Evolutionary conservation across 2,329 filamentous ascomycete species (phyloP).

Genomic region (Lachnellula cervina): DNA sequence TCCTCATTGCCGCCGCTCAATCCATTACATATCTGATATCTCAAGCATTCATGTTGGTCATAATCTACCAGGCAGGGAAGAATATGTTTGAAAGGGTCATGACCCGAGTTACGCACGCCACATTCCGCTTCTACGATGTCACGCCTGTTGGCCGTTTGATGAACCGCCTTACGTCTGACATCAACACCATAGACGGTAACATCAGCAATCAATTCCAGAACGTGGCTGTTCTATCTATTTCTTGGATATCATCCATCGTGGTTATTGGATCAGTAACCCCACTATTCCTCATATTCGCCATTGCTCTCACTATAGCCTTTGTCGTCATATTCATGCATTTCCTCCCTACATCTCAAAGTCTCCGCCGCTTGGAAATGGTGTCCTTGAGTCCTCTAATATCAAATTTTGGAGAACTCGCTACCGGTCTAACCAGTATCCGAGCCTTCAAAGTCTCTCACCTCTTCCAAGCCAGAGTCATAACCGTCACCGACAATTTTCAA

Average conservation of each 20-base stretch:
- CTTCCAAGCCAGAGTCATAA: conserved; percentile 76
- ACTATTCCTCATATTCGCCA: conserved; percentile 66
- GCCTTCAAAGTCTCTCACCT: conserved; percentile 74
- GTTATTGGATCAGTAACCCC: conserved; percentile 80
- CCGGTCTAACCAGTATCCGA: conserved; percentile 80
- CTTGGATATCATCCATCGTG: conserved; percentile 66
- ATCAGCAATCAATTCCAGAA: conserved; percentile 69
- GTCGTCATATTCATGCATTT: conserved; percentile 71
- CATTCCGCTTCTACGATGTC: conserved; percentile 86
- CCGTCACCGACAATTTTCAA: conserved; percentile 82
- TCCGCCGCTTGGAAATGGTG: conserved; percentile 82
- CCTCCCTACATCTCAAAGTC: conserved; percentile 75
- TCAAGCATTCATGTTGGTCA: conserved; percentile 65
- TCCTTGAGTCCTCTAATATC: conserved; percentile 85
- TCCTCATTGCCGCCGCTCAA: conserved; percentile 58
- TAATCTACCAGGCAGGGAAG: conserved; percentile 74
- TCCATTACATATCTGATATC: conserved; percentile 56
- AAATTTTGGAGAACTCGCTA: conserved; percentile 83
- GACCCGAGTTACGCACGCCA: conserved; percentile 68
- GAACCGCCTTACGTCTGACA: conserved; percentile 88
- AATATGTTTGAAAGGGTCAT: conserved; percentile 70
- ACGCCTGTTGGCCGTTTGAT: conserved; percentile 86
- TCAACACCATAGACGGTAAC: conserved; percentile 84
- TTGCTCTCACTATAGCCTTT: conserved; percentile 63
- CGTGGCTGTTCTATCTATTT: conserved; percentile 65